These are phyloP conservation scores for Syncephalis fuscata DNA, from an alignment of 371 early-diverging fungal genomes.

Conservation along the genomic window DNA sequence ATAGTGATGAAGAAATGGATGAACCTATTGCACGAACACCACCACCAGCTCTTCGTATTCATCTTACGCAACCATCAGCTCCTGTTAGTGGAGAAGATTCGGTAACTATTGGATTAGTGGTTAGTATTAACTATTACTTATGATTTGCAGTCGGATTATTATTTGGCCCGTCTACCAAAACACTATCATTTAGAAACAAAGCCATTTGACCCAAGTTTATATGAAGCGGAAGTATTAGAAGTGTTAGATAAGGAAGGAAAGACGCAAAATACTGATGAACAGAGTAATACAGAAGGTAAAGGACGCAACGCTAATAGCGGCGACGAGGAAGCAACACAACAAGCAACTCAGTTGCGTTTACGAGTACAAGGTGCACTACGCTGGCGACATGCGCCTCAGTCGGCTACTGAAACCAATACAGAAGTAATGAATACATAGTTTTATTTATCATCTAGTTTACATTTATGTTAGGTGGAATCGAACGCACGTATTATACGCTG, in stretches of 20 bases:
- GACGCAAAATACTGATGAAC: conserved; percentile 11
- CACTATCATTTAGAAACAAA: conserved; percentile 48
- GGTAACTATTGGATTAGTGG: neutral
- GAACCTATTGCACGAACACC: neutral
- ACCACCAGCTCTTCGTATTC: too few species aligned
- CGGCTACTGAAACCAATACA: conserved; percentile 14
- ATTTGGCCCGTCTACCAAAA: conserved; percentile 50
- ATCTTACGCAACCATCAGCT: too few species aligned
- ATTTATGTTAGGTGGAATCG: conserved; percentile 30
- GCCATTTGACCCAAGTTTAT: conserved; percentile 46
- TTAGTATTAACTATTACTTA: neutral
- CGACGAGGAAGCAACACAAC: neutral
- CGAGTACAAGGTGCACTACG: conserved; percentile 60
- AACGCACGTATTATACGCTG: conserved; percentile 69
- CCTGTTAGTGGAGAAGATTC: neutral
- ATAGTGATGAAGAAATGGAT: neutral
- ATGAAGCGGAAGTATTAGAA: conserved; percentile 25
- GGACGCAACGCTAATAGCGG: neutral
- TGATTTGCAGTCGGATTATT: conserved; percentile 19
- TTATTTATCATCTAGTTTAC: conserved; percentile 2
- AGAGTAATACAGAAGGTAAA: neutral
- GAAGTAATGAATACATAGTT: conserved; percentile 11
- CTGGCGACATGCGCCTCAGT: conserved; percentile 41
- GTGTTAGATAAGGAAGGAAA: conserved; percentile 16
- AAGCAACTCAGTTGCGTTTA: conserved; percentile 17